Conservation (phyloP, 331 rosid species). For the Quercus phellos region DNA sequence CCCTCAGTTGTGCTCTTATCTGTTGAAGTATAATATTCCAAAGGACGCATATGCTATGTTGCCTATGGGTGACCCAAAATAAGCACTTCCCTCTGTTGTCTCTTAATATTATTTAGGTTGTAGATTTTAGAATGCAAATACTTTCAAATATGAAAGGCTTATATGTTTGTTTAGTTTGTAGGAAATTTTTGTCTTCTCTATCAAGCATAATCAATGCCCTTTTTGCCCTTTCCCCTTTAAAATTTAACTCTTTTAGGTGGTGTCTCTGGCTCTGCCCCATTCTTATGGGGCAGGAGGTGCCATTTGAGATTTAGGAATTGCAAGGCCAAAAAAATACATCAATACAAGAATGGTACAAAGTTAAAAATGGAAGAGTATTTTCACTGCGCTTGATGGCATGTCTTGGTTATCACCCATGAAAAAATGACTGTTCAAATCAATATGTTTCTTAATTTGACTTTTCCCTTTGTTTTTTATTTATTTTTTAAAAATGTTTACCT, state of each 20-base stretch:
- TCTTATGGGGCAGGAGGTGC: background rate
- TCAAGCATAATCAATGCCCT: no score
- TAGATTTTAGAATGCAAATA: no score
- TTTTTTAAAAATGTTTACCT: background rate
- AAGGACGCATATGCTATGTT: background rate
- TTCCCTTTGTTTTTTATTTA: background rate
- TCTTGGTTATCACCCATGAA: background rate
- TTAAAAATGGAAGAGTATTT: background rate
- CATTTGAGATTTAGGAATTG: background rate
- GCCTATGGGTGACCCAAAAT: background rate
- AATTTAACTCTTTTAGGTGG: no score
- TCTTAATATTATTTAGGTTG: no score
- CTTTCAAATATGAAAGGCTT: no score
- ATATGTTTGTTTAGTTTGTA: no score
- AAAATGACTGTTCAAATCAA: background rate
- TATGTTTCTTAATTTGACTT: background rate
- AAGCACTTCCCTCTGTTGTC: no score
- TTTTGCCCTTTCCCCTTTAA: no score
- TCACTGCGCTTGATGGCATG: background rate
- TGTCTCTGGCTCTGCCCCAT: background rate
- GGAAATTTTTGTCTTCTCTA: no score
- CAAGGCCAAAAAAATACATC: background rate
- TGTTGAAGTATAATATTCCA: background rate
- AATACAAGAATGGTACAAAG: background rate
- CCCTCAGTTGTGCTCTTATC: background rate